A percentile compares a stretch with the other conserved stretches of the same genome.
Evolutionary conservation across 1,139 yeast genomes (phyloP).

Genomic region (Geotrichum bryndzae): DNA sequence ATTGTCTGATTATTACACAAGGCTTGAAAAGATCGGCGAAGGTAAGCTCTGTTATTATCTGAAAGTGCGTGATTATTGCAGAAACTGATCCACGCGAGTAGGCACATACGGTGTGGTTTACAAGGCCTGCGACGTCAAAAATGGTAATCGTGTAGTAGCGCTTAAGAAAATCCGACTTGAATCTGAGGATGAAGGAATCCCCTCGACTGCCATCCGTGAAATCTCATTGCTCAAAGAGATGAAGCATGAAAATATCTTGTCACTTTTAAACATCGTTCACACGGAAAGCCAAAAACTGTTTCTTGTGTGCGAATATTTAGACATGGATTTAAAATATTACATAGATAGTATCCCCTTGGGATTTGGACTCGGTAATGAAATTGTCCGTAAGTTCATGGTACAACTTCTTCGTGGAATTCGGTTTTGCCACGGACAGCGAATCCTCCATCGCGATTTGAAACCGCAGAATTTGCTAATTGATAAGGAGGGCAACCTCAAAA

Average conservation of each 20-base stretch:
- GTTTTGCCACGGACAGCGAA: constrained; percentile 92
- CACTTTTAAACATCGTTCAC: constrained; percentile 88
- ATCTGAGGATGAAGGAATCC: constrained; percentile 97
- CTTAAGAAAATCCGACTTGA: constrained; percentile 89
- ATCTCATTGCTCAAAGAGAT: constrained; percentile 88
- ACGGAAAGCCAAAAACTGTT: constrained; percentile 90
- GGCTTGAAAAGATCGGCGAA: constrained; percentile 94
- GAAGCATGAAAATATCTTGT: constrained; percentile 85
- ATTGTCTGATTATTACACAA: constrained; percentile 82
- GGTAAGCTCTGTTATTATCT: constrained; percentile 42
- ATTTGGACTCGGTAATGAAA: constrained; percentile 79
- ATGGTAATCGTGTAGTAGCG: constrained; percentile 88
- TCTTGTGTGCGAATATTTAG: constrained; percentile 87
- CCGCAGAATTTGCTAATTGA: constrained; percentile 93
- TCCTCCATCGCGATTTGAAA: constrained; percentile 90
- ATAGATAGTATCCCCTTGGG: constrained; percentile 95
- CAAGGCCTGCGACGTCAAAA: constrained; percentile 84
- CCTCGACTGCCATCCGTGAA: constrained; percentile 95
- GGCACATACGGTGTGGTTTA: constrained; percentile 97
- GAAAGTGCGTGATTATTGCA: not conserved
- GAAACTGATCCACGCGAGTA: constrained; percentile 19
- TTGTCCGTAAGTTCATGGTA: constrained; percentile 88
- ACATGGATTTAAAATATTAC: constrained; percentile 87
- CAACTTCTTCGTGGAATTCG: constrained; percentile 88
- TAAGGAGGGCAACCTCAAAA: constrained; percentile 89